Evolutionary conservation across 1,284 basidiomycete genomes (phyloP), one percentile per base, ranked within the genome.

Genomic region (Xerocomus minutiporus): DNA sequence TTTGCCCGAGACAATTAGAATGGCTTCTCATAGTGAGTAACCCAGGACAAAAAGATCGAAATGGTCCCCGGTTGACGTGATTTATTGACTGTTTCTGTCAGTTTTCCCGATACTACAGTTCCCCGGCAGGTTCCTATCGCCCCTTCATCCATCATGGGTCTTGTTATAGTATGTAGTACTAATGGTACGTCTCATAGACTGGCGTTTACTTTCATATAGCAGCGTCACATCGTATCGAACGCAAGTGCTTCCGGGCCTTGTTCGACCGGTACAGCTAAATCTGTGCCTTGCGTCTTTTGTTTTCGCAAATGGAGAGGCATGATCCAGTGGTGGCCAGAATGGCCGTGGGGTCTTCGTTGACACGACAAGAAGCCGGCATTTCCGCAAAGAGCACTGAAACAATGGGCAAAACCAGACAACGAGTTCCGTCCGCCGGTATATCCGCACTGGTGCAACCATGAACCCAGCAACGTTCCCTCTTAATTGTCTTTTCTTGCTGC

Each of bases 1-100:
- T 55, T 26, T 50, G 7, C 17, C 57, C 54, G 55, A 64, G 38
- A 64, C 64, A 66, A 66, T 64, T 57, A 55, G 54, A 32, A 20
- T 17, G 5, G 40, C 46, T 45, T 54, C 53, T 62, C 55, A 45
- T 29, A 17, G 26, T n/a, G 5, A 31, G 42, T n/a, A 25, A 6
- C n/a, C 23, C 49, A 44, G 51, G 46, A 64, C 58, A 59, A 66
- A 65, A 59, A 7, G 48, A 23, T 17, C 23, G 49, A 53, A 38
- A 28, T 23, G 34, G 17, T 7, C 5, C 45, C 13, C 44, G 13
- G 23, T 12, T 25, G 23, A 48, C 8, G 47, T n/a, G 29, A 31
- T 9, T 23, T 8, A 13, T 29, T 15, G 41, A 50, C 25, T 17
- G 11, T 23, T 45, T 23, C 29, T 45, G 20, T 45, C 42, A 45